phyloP scores from a whole-genome alignment of 2,329 filamentous ascomycete genomes.

The Pleurostoma richardsiae region DNA sequence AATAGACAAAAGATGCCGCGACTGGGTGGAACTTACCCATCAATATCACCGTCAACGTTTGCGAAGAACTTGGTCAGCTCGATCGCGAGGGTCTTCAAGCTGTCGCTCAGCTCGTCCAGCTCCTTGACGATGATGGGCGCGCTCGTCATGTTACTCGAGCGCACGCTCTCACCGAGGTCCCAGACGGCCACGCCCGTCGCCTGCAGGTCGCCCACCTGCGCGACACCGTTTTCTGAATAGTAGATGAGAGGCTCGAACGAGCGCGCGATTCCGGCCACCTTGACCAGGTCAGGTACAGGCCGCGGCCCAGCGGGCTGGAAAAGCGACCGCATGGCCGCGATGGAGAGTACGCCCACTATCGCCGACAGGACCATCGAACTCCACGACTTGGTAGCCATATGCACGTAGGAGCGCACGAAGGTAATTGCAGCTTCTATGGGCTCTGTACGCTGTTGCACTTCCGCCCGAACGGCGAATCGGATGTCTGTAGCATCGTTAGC shows the following conservation, averaged over 20 bases:
- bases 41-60: constrained; percentile 88
- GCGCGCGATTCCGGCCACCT: constrained; percentile 82
- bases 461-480: constrained; percentile 79
- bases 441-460: constrained; percentile 82
- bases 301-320: constrained; percentile 62
- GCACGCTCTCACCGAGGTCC: constrained; percentile 88
- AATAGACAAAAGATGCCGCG: too few species aligned
- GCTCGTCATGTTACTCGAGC: constrained; percentile 85
- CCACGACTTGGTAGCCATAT: constrained; percentile 63
- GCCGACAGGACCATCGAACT: constrained; percentile 59
- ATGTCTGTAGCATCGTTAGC: constrained; percentile 55
- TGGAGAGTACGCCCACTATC: constrained; percentile 57
- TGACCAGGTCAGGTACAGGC: constrained; percentile 79
- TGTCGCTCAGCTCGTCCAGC: constrained; percentile 81
- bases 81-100: constrained; percentile 74
- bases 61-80: constrained; percentile 91
- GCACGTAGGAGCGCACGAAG: constrained; percentile 56
- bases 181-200: constrained; percentile 90
- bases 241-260: constrained; percentile 93
- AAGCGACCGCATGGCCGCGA: constrained; percentile 60
- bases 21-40: constrained; percentile 50
- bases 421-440: constrained; percentile 71
- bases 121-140: constrained; percentile 80
- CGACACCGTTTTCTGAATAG: constrained; percentile 84
- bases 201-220: constrained; percentile 82